Percentiles rank a stretch among this genome's conserved stretches.
Evolutionary conservation across 371 early-diverging fungal species (phyloP).

Genomic region (Phascolomyces articulosus): DNA sequence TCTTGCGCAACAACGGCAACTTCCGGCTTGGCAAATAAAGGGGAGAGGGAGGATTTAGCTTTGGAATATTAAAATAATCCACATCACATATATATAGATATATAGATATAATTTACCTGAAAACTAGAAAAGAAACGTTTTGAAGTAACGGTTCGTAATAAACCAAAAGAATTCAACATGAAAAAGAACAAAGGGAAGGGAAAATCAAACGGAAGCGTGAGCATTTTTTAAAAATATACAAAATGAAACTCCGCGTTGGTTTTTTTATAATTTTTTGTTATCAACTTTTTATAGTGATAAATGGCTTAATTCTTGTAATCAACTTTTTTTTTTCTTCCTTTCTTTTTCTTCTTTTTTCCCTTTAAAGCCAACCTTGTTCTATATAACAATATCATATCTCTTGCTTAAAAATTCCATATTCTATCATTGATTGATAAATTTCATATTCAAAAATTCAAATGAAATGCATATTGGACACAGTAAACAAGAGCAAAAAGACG

Average conservation of each 20-base stretch:
- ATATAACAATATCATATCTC: too few species aligned
- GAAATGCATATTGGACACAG: constrained; percentile 15
- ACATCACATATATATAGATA: too few species aligned
- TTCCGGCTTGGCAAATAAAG: not conserved
- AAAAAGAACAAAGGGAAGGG: constrained; percentile 1
- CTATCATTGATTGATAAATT: too few species aligned
- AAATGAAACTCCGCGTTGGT: not conserved
- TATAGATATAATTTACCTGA: not conserved
- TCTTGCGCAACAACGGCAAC: not conserved
- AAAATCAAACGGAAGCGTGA: constrained; percentile 1
- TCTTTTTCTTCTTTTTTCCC: too few species aligned
- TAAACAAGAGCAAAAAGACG: constrained; percentile 10
- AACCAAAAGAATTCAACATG: not conserved
- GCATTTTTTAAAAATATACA: not conserved
- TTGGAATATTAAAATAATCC: too few species aligned
- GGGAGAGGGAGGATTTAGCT: too few species aligned
- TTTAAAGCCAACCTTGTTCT: too few species aligned
- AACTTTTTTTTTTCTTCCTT: too few species aligned
- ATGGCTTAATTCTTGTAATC: too few species aligned
- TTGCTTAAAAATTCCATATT: too few species aligned
- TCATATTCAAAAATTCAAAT: not conserved
- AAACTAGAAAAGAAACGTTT: constrained; percentile 1
- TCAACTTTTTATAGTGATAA: too few species aligned
- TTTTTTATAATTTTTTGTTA: too few species aligned
- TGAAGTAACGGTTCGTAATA: not conserved